Base-by-base conservation (phyloP, 2,329 filamentous ascomycete genomes). In the Trichoderma asperellum region DNA sequence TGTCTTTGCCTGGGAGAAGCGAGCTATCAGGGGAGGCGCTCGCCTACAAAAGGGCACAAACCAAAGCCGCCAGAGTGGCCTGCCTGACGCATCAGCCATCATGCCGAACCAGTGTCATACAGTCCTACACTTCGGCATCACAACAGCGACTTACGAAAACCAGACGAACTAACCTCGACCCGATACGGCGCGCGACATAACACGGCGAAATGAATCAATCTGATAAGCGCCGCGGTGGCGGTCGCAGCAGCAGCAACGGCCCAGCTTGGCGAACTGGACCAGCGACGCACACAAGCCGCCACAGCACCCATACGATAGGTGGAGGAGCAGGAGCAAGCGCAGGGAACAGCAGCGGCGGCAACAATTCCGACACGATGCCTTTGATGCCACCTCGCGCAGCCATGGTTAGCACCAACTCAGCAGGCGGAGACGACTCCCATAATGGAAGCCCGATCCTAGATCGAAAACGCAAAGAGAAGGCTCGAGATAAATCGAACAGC, bases 211-310 rank as follows among this genome's bases (percentile, higher is more conserved):
- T 83, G 82, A 81, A 78, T 71, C 73, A 77, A 56, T 76, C 82
- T 58, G 82, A 85, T 70, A 85, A 83, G 77, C 82, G 83, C 74
- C 82, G 83, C 71, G 78, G 76, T 67, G 75, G 73, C 63, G 76
- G 75, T 67, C 70, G 72, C 53, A 61, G 68, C 69, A 75, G 72
- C 40, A 63, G 65, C 57, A 58, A 53, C 37, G 59, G 57, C 71
- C 75, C 74, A 70, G 69, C 71, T 69, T 72, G 73, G 67, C 74
- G 73, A 43, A 66, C 74, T 6, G 65, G 56, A n/a, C 65, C 70
- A 4, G 59, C 72, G 35, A 65, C 72, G 10, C 73, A 71, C 68
- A 10, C 70, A 70, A 66, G 70, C 70, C 64, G 73, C 70, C 59
- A 73, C 70, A 35, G 65, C 69, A 43, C 57, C 47, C 63, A 60